phyloP scores from a whole-genome alignment of 2,329 filamentous ascomycete species.

The Trichoderma guizhouense region DNA sequence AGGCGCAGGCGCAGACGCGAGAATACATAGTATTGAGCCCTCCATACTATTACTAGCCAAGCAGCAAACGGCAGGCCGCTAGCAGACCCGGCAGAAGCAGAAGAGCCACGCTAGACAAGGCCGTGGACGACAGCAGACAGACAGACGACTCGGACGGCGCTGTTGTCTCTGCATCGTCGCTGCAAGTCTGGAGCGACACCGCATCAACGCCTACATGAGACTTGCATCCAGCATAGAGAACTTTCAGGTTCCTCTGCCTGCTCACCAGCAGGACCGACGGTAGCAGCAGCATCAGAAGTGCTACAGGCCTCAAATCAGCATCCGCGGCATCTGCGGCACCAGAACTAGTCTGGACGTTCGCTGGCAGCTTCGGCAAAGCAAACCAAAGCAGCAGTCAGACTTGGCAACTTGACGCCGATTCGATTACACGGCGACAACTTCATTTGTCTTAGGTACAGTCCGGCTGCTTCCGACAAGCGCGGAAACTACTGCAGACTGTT shows the following conservation, averaged over 20 bases:
- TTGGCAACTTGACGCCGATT: neutral
- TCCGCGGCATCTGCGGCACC: neutral
- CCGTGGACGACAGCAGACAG: neutral
- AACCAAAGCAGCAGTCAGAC: neutral
- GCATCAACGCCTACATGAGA: slow-evolving; percentile 3
- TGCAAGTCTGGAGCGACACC: neutral
- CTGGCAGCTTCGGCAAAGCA: neutral
- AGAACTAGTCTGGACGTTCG: neutral
- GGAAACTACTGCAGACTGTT: neutral
- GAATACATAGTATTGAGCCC: neutral
- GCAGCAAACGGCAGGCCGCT: neutral
- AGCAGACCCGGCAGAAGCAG: neutral
- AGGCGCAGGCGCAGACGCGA: neutral
- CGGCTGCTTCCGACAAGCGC: slow-evolving; percentile 1
- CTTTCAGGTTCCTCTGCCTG: neutral
- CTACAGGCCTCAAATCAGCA: neutral
- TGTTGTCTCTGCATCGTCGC: slow-evolving; percentile 1
- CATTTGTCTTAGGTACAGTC: neutral
- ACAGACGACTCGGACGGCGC: neutral
- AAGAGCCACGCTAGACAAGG: neutral
- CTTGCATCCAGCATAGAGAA: neutral
- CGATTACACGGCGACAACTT: neutral
- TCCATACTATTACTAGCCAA: neutral
- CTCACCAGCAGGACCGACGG: neutral
- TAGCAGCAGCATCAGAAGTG: neutral